A percentile compares a stretch with the other conserved stretches of the same genome.
Evolutionary conservation across 2,329 filamentous ascomycete genomes (phyloP).

Genomic region (Pestalotiopsis sp.): DNA sequence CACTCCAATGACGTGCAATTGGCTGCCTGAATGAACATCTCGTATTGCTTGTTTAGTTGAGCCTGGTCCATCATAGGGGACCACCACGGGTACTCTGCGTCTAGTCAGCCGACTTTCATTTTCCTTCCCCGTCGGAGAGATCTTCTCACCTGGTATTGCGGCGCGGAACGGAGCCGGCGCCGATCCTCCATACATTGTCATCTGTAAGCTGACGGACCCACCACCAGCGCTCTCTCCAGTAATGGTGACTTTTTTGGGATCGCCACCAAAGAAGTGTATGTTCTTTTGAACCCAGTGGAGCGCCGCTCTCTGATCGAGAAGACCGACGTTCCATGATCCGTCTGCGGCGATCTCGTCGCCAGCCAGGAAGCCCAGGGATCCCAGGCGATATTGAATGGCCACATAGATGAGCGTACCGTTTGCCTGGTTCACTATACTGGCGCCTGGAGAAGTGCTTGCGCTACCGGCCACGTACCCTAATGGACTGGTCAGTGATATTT

Average conservation of each 20-base stretch:
- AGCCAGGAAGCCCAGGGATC: not conserved
- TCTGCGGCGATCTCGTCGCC: not conserved
- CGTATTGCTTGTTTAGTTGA: not conserved
- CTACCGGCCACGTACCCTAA: not conserved
- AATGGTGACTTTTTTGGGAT: conserved; percentile 42
- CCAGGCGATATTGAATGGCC: not conserved
- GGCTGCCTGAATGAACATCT: conserved; percentile 1
- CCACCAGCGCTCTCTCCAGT: conserved; percentile 50
- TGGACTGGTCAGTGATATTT: not conserved
- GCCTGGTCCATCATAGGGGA: not conserved
- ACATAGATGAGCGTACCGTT: not conserved
- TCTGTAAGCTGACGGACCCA: not conserved
- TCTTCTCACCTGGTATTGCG: not conserved
- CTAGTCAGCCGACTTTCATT: not conserved
- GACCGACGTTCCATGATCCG: conserved; percentile 42
- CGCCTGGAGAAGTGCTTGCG: not conserved
- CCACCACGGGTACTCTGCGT: not conserved
- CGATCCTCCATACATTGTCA: not conserved
- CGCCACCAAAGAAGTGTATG: conserved; percentile 38
- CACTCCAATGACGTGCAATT: not conserved
- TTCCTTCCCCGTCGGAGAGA: not conserved
- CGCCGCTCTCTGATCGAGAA: conserved; percentile 47
- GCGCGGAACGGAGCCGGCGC: not conserved
- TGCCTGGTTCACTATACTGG: not conserved
- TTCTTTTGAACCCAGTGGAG: conserved; percentile 44